Percentiles rank a stretch among this genome's conserved stretches.
Evolutionary conservation across 495 filamentous ascomycete species (phyloP).

Genomic region (Penicillium argentinense): DNA sequence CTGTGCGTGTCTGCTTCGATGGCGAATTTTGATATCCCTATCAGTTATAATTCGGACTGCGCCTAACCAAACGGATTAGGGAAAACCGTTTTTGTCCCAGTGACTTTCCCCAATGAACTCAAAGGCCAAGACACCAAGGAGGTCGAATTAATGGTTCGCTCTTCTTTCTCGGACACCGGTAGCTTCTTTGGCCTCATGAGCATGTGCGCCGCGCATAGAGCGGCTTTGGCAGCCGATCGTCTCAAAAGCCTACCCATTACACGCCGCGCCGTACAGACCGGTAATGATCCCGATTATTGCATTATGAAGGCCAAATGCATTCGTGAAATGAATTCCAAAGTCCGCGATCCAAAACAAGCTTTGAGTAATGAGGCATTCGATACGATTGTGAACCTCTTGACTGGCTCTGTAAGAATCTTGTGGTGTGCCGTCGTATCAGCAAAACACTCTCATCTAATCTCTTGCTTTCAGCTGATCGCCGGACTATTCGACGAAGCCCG

Average conservation of each 20-base stretch:
- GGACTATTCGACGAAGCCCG: constrained; percentile 34
- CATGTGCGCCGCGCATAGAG: constrained; percentile 38
- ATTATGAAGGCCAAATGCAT: constrained; percentile 37
- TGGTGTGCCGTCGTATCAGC: background rate
- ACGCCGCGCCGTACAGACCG: constrained; percentile 1
- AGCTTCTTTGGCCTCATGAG: constrained; percentile 40
- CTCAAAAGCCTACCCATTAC: constrained; percentile 6
- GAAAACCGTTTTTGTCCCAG: constrained; percentile 35
- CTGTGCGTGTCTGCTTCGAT: too few relatives aligned
- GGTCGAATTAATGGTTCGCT: constrained; percentile 30
- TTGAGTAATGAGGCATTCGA: constrained; percentile 35
- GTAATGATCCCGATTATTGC: constrained; percentile 34
- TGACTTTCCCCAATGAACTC: constrained; percentile 36
- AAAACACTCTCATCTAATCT: background rate
- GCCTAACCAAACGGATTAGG: constrained; percentile 23
- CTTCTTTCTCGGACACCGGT: constrained; percentile 33
- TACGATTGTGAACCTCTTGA: constrained; percentile 38
- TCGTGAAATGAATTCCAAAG: constrained; percentile 35
- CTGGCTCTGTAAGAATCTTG: constrained; percentile 25
- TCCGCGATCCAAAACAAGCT: constrained; percentile 23
- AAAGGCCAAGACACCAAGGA: constrained; percentile 18
- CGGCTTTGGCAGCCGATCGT: constrained; percentile 22
- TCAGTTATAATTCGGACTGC: too few relatives aligned
- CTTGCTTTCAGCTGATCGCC: constrained; percentile 26
- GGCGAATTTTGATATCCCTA: too few relatives aligned